Conservation (phyloP, 768 basidiomycete species). For the Lactifluus hygrophoroides region DNA sequence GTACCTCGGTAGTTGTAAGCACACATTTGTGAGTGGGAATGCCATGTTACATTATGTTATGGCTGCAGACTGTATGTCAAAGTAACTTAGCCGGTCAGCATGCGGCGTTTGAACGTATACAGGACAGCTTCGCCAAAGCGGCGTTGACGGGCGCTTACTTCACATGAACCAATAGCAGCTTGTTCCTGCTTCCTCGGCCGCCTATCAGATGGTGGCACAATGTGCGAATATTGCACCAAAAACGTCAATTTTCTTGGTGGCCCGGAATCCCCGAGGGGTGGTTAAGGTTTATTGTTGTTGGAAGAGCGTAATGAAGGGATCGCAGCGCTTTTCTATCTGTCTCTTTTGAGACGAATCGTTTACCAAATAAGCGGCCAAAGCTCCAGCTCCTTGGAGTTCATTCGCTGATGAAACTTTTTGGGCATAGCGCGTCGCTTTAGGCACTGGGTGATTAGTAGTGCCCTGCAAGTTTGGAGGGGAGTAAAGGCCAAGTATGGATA, state of each 20-base stretch:
- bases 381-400: background rate
- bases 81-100: background rate
- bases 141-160: background rate
- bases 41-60: background rate
- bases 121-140: conserved; percentile 1
- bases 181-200: background rate
- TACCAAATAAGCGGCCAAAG: background rate
- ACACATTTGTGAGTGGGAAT: background rate
- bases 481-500: background rate
- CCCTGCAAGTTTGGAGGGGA: background rate
- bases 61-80: background rate
- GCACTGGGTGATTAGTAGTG: background rate
- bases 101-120: conserved; percentile 15
- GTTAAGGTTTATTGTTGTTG: background rate
- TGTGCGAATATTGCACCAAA: background rate
- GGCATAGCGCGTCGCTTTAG: background rate
- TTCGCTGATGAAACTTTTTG: conserved; percentile 1
- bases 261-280: background rate
- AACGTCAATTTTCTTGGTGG: background rate
- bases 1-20: background rate
- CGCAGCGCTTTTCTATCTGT: too few species aligned
- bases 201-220: background rate
- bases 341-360: background rate
- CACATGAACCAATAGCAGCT: background rate
- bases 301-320: background rate